Percentiles rank a stretch among this genome's conserved stretches.
phyloP scores from a whole-genome alignment of 495 filamentous ascomycete genomes.

The Aspergillus cristatus region DNA sequence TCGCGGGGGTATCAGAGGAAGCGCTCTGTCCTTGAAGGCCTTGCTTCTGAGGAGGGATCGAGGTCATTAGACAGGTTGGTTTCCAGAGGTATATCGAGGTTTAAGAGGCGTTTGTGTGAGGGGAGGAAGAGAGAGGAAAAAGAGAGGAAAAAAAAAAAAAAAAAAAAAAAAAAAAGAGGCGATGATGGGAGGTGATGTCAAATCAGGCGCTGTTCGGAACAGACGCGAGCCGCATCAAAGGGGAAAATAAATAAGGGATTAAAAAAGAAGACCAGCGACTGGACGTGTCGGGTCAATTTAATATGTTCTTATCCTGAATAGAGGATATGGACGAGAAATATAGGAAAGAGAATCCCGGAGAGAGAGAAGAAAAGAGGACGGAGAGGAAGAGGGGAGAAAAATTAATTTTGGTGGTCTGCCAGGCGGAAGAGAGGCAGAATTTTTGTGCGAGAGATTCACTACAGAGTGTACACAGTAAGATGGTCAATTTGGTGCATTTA shows the following conservation, averaged over 20 bases:
- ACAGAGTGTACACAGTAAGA: background rate
- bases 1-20: slow-evolving; percentile 33
- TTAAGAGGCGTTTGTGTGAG: background rate
- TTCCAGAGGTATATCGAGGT: slow-evolving; percentile 5
- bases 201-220: background rate
- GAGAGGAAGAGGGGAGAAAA: slow-evolving; percentile 2
- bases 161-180: too few species aligned
- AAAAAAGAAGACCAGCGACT: slow-evolving; percentile 6
- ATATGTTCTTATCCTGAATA: too few species aligned
- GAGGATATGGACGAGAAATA: too few species aligned
- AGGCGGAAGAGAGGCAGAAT: too few species aligned
- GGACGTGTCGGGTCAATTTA: too few species aligned
- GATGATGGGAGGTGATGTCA: slow-evolving; percentile 7
- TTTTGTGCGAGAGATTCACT: background rate
- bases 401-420: background rate
- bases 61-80: slow-evolving; percentile 44
- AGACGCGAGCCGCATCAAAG: background rate
- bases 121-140: slow-evolving; percentile 1
- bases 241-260: background rate
- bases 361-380: slow-evolving; percentile 7
- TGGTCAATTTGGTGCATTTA: too few species aligned
- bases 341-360: slow-evolving; percentile 14
- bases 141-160: slow-evolving; percentile 4
- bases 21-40: slow-evolving; percentile 46
- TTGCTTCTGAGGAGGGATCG: slow-evolving; percentile 36